phyloP scores from a whole-genome alignment of 345 rosid species.

The Diplotaxis tenuifolia region DNA sequence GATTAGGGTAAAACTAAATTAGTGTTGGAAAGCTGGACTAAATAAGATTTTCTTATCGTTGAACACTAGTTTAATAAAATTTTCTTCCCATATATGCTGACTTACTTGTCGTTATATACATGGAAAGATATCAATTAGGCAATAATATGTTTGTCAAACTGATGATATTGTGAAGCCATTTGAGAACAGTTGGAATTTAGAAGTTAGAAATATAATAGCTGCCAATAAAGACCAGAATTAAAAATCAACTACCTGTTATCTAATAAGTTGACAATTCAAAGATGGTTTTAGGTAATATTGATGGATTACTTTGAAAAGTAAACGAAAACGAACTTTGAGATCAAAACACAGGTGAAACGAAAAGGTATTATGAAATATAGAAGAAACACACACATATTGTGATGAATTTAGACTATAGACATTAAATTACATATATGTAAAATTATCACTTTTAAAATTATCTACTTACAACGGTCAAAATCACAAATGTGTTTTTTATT shows the following conservation, averaged over 20 bases:
- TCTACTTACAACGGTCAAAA: slow-evolving; percentile 22
- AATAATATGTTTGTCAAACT: neutral
- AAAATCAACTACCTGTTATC: neutral
- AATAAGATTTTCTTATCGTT: neutral
- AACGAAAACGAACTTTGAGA: neutral
- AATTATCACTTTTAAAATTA: neutral
- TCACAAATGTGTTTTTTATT: neutral
- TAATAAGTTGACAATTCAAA: neutral
- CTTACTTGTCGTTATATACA: neutral
- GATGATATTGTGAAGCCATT: neutral
- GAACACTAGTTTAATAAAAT: neutral
- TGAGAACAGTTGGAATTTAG: neutral
- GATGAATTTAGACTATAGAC: slow-evolving; percentile 25
- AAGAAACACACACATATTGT: neutral
- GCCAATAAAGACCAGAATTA: slow-evolving; percentile 20
- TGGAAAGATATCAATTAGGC: neutral
- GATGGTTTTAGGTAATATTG: neutral
- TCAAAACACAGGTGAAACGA: neutral
- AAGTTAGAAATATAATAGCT: neutral
- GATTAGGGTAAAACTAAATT: neutral
- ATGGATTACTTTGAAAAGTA: too few species aligned
- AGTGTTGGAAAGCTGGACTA: neutral
- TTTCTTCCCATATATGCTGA: neutral
- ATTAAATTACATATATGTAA: neutral
- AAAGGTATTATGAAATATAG: neutral